phyloP scores from a whole-genome alignment of 768 basidiomycete species.

The Termitomyces sp. region DNA sequence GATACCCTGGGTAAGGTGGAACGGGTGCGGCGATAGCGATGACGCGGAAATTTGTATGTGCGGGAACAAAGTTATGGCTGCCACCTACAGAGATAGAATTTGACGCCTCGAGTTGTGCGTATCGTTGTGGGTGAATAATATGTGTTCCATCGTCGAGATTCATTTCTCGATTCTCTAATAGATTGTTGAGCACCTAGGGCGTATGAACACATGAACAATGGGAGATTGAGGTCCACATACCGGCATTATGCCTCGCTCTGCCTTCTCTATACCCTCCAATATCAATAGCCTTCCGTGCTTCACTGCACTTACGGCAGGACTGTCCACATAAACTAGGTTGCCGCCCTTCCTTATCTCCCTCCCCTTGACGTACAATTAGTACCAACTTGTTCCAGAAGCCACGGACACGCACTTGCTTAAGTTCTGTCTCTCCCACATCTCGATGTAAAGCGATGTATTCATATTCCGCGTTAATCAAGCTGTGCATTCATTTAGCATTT shows the following conservation, averaged over 20 bases:
- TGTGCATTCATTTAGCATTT: conserved; percentile 13
- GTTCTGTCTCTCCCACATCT: conserved; percentile 67
- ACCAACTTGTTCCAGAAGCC: not conserved
- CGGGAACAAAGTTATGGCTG: conserved; percentile 50
- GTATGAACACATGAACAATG: not conserved
- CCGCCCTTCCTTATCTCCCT: conserved; percentile 58
- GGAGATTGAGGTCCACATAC: conserved; percentile 25
- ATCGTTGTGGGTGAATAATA: conserved; percentile 59
- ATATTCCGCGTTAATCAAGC: conserved; percentile 61
- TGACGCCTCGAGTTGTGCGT: conserved; percentile 38
- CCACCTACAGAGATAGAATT: conserved; percentile 22
- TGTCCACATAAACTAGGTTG: conserved; percentile 62
- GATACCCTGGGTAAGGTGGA: conserved; percentile 62
- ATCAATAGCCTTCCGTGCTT: conserved; percentile 62
- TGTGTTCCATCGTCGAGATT: conserved; percentile 68
- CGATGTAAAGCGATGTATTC: conserved; percentile 63
- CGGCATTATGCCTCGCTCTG: conserved; percentile 69
- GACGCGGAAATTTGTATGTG: conserved; percentile 62
- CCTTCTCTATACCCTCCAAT: conserved; percentile 67
- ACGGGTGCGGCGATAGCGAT: conserved; percentile 67
- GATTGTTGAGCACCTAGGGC: conserved; percentile 51
- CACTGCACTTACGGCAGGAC: conserved; percentile 59
- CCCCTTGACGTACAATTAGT: conserved; percentile 27
- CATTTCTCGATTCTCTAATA: conserved; percentile 71
- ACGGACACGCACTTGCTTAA: conserved; percentile 45